phyloP scores from a whole-genome alignment of 176 grass and related monocot species.

The Musa troglodytarum region DNA sequence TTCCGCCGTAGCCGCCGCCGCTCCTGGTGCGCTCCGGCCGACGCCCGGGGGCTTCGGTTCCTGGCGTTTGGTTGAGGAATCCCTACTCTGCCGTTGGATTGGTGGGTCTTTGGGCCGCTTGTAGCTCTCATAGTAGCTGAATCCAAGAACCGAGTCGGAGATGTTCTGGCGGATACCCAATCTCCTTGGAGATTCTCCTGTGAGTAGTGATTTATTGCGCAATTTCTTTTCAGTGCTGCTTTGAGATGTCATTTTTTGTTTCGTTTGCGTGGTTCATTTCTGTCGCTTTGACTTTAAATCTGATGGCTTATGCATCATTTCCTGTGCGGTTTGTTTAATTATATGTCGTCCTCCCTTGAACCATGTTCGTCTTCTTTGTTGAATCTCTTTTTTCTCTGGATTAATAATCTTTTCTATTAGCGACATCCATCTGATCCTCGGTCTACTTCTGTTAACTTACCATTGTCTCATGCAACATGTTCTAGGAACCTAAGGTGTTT shows the following conservation, averaged over 20 bases:
- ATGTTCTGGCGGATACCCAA: constrained; percentile 26
- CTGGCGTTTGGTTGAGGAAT: neutral
- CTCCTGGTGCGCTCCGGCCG: neutral
- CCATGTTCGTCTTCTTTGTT: neutral
- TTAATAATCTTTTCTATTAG: neutral
- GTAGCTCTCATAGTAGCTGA: neutral
- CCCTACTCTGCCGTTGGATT: neutral
- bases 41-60: neutral
- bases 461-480: too few species aligned
- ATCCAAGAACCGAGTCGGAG: neutral
- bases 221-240: neutral
- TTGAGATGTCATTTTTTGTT: neutral
- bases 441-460: too few species aligned
- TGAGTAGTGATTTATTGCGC: neutral
- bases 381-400: neutral
- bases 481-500: too few species aligned
- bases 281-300: neutral
- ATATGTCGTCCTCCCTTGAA: neutral
- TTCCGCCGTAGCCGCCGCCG: neutral
- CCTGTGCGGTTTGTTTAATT: neutral
- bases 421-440: too few species aligned
- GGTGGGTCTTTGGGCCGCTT: neutral
- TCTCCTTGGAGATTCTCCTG: neutral
- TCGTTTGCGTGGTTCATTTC: neutral
- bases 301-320: neutral